Evolutionary conservation across 139 green algal species (phyloP).

Genomic region (Tetraselmis chui): DNA sequence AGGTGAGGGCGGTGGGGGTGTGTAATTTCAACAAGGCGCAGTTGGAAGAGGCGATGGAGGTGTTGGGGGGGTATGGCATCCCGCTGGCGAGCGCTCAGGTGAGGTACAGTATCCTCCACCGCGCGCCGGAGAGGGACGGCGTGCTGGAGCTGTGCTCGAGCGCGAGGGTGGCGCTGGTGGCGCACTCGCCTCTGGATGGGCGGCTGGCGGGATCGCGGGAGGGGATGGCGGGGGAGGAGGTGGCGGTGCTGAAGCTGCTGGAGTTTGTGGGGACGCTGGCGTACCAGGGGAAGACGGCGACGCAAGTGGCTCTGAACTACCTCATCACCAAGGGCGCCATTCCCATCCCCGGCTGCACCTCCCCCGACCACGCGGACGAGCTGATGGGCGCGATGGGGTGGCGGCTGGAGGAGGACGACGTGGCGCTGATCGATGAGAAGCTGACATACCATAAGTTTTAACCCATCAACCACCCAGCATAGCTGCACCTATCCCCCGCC

Average conservation of each 20-base stretch:
- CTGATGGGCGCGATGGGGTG: slow-evolving; percentile 20
- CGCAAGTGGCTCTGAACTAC: slow-evolving; percentile 40
- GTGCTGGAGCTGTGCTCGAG: slow-evolving; percentile 20
- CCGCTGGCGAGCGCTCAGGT: slow-evolving; percentile 34
- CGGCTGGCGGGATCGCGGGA: slow-evolving; percentile 23
- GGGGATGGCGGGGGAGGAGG: not conserved
- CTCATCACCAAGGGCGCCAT: slow-evolving; percentile 33
- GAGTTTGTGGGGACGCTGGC: slow-evolving; percentile 35
- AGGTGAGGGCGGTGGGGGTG: slow-evolving; percentile 26
- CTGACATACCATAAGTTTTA: slow-evolving; percentile 2
- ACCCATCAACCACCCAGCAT: too few relatives aligned
- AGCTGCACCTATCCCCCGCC: too few relatives aligned
- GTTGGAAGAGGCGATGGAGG: slow-evolving; percentile 28
- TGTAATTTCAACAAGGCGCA: slow-evolving; percentile 39
- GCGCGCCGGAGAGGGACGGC: slow-evolving; percentile 18
- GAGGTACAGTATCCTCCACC: slow-evolving; percentile 29
- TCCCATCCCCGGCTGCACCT: slow-evolving; percentile 31
- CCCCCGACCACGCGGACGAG: slow-evolving; percentile 19
- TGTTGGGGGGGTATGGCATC: slow-evolving; percentile 20
- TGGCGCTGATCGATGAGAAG: slow-evolving; percentile 36
- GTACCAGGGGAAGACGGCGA: slow-evolving; percentile 17
- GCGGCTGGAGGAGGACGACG: slow-evolving; percentile 32
- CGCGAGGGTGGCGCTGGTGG: slow-evolving; percentile 24
- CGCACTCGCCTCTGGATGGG: slow-evolving; percentile 34
- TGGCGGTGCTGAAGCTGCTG: slow-evolving; percentile 34